Percentiles rank a stretch among this genome's conserved stretches.
phyloP scores from a whole-genome alignment of 352 stramenopile species.

The Globisporangium parvum region DNA sequence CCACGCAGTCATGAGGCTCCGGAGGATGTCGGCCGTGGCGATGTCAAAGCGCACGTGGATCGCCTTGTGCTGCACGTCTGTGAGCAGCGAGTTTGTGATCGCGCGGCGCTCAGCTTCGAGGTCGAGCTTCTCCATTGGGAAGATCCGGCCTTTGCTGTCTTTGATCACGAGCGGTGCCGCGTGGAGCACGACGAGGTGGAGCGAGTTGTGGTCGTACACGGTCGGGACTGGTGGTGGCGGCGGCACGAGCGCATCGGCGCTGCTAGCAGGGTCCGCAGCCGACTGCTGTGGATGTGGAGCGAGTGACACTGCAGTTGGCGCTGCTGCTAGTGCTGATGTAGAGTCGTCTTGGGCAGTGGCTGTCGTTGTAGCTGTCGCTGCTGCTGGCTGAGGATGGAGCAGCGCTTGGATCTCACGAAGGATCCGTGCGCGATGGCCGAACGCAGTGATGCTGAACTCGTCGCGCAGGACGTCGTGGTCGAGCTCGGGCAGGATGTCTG shows the following conservation, averaged over 20 bases:
- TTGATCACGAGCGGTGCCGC: constrained; percentile 78
- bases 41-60: constrained; percentile 79
- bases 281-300: not conserved
- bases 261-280: constrained; percentile 1
- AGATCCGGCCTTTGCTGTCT: constrained; percentile 61
- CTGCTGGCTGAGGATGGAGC: constrained; percentile 5
- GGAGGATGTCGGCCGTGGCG: constrained; percentile 65
- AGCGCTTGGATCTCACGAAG: constrained; percentile 50
- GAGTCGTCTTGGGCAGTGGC: not conserved
- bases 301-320: not conserved
- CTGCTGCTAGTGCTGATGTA: not conserved
- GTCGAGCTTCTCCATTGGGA: constrained; percentile 81
- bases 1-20: constrained; percentile 73
- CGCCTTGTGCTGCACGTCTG: constrained; percentile 63
- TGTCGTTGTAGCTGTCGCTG: not conserved
- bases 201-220: constrained; percentile 30
- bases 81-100: constrained; percentile 64
- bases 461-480: constrained; percentile 57
- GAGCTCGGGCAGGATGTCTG: constrained; percentile 54
- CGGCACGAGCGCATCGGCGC: constrained; percentile 2
- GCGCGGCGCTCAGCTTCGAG: constrained; percentile 63
- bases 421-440: constrained; percentile 56
- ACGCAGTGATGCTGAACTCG: constrained; percentile 53
- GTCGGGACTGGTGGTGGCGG: constrained; percentile 6
- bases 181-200: constrained; percentile 78